Evolutionary conservation across 225 moss, liverwort and hornwort genomes (phyloP), one percentile per base, ranked within the genome.

Genomic region (Neckera pumila): DNA sequence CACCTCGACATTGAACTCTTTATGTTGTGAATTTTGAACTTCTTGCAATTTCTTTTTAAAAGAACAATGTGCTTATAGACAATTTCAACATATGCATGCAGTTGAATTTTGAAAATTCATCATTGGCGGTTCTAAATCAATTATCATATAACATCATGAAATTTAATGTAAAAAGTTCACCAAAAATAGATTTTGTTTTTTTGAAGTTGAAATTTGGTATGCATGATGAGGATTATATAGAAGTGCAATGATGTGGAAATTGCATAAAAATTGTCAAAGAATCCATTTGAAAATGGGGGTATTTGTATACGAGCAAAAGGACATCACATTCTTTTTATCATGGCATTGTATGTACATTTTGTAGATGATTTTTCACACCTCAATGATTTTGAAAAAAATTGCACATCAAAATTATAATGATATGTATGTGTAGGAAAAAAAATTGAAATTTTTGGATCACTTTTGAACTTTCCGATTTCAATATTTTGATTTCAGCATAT

Each of bases 291-390:
- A 70, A 70, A 40, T 25, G 40, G 7, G 2, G 13, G 4, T 1
- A 0, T 70, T 25, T 25, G 4, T 38, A 23, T 38, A 7, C 2
- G 21, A 40, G 3, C 3, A 23, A 40, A 23, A 0, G 3, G 0
- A 38, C 7, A 38, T 22, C 6, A 12, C 13, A 69, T 22, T 67
- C 22, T 11, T 38, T 14, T 40, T 13, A 4, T 22, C 7, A n/a
- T 0, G 1, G 0, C 67, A 67, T 36, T 69, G 6, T 23, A 38
- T 4, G 22, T 38, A 6, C 7, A 69, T 23, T 38, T 38, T 40
- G 23, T 70, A 14, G 4, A 69, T 69, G 69, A 40, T 23, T 54
- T 54, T 54, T 7, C 7, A 54, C 54, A 54, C 54, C 54, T 57
- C 9, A 57, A 57, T 57, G 21, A 20, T 57, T 57, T 57, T 57